A percentile compares a stretch with the other conserved stretches of the same genome.
Evolutionary conservation across 495 filamentous ascomycete genomes (phyloP).

Genomic region (Hamigera avellanea): DNA sequence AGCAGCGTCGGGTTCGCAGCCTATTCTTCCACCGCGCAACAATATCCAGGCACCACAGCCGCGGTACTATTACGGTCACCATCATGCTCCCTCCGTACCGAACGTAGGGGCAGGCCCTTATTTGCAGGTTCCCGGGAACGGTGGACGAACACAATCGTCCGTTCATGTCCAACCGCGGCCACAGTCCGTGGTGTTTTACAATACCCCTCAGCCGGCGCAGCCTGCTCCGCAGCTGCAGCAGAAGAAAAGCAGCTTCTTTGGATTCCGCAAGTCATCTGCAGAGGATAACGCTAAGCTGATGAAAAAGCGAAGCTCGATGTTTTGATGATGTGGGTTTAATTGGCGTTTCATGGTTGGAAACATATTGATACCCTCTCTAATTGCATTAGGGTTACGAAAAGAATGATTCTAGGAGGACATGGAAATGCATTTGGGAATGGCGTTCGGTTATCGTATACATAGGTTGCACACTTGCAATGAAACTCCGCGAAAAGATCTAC

Average conservation of each 20-base stretch:
- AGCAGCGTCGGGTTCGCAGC: neutral
- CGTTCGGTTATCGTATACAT: no score
- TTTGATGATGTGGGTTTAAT: constrained; percentile 14
- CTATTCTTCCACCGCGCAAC: neutral
- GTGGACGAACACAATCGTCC: neutral
- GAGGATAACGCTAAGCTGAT: constrained; percentile 22
- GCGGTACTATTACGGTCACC: constrained; percentile 7
- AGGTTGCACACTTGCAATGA: no score
- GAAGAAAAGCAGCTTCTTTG: constrained; percentile 42
- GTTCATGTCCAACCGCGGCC: constrained; percentile 3
- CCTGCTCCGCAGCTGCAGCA: constrained; percentile 15
- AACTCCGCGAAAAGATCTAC: no score
- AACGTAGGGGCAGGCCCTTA: constrained; percentile 15
- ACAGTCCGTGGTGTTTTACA: constrained; percentile 4
- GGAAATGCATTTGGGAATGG: no score
- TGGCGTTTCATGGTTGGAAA: no score
- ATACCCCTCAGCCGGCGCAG: constrained; percentile 2
- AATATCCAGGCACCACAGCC: constrained; percentile 1
- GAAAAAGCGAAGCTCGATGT: constrained; percentile 44
- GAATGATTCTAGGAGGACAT: no score
- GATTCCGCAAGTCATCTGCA: constrained; percentile 23
- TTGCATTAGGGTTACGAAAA: no score
- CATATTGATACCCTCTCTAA: no score
- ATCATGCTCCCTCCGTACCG: constrained; percentile 5
- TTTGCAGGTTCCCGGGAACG: constrained; percentile 8